phyloP scores from a whole-genome alignment of 768 basidiomycete species.

The Punctularia strigosozonata region DNA sequence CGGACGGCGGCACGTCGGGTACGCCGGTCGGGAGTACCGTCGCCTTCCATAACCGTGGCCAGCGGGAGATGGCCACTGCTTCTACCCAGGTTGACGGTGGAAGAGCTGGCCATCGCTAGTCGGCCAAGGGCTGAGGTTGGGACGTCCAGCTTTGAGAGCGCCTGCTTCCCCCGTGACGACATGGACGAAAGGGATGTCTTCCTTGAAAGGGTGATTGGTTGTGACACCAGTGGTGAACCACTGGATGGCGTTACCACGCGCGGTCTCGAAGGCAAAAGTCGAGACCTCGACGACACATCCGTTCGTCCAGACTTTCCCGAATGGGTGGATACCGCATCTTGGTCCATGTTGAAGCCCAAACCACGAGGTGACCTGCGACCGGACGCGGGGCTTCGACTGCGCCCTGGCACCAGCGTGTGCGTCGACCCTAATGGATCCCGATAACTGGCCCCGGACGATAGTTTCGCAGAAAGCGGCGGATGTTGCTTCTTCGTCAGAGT shows the following conservation, averaged over 20 bases:
- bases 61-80: slow-evolving; percentile 39
- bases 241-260: no score
- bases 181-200: slow-evolving; percentile 11
- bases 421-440: no score
- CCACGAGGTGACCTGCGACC: slow-evolving; percentile 2
- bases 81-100: slow-evolving; percentile 38
- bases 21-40: slow-evolving; percentile 13
- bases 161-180: slow-evolving; percentile 10
- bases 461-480: slow-evolving; percentile 19
- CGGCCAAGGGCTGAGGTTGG: slow-evolving; percentile 20
- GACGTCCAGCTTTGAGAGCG: slow-evolving; percentile 16
- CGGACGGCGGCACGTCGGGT: no score
- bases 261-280: no score
- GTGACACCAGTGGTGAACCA: slow-evolving; percentile 6
- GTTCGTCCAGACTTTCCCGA: slow-evolving; percentile 1
- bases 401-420: slow-evolving; percentile 1
- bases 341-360: slow-evolving; percentile 5
- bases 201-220: slow-evolving; percentile 6
- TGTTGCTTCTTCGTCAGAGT: slow-evolving; percentile 41
- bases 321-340: slow-evolving; percentile 8
- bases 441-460: not conserved
- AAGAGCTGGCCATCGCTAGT: slow-evolving; percentile 25
- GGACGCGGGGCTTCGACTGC: slow-evolving; percentile 1
- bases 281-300: slow-evolving; percentile 3
- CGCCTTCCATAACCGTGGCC: slow-evolving; percentile 40